These are phyloP conservation scores for Aspergillus taichungensis DNA, from an alignment of 495 filamentous ascomycete species.

Conservation along the genomic window DNA sequence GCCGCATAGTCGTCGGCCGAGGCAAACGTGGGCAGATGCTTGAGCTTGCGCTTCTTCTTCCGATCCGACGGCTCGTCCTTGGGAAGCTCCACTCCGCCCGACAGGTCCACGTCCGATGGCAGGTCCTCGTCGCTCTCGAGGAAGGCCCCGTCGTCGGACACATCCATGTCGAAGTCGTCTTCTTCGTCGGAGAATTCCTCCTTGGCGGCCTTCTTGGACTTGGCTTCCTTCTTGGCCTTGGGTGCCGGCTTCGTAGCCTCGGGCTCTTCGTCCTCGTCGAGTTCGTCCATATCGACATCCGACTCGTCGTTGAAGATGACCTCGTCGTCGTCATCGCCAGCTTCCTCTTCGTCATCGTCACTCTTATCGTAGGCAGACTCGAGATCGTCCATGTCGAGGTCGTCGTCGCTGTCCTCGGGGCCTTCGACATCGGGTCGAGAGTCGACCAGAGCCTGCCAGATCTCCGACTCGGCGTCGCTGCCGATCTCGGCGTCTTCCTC, in stretches of 20 bases:
- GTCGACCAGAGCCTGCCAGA: conserved; percentile 87
- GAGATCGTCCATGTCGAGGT: conserved; percentile 56
- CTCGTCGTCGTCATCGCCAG: conserved; percentile 43
- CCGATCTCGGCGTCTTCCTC: conserved; percentile 24
- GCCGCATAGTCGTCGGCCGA: conserved; percentile 88
- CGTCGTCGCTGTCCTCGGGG: conserved; percentile 50
- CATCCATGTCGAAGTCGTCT: conserved; percentile 44
- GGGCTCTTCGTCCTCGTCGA: conserved; percentile 20
- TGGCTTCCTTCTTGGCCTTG: conserved; percentile 16
- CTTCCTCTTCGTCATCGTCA: conserved; percentile 40
- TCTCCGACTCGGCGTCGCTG: conserved; percentile 55
- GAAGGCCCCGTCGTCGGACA: conserved; percentile 44
- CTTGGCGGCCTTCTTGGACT: conserved; percentile 28
- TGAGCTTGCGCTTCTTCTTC: conserved; percentile 74
- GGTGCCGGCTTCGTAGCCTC: neutral
- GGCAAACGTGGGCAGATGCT: conserved; percentile 83
- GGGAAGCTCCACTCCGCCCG: conserved; percentile 22
- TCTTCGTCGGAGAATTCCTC: conserved; percentile 37
- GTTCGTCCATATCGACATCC: conserved; percentile 38
- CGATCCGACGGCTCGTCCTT: conserved; percentile 44
- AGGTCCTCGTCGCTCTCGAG: conserved; percentile 47
- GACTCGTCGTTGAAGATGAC: conserved; percentile 43
- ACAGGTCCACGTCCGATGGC: conserved; percentile 43
- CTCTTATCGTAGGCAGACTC: conserved; percentile 45
- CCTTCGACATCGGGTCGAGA: conserved; percentile 69